Evolutionary conservation across 1,284 basidiomycete genomes (phyloP).

Genomic region (Tylopilus orsonianus): DNA sequence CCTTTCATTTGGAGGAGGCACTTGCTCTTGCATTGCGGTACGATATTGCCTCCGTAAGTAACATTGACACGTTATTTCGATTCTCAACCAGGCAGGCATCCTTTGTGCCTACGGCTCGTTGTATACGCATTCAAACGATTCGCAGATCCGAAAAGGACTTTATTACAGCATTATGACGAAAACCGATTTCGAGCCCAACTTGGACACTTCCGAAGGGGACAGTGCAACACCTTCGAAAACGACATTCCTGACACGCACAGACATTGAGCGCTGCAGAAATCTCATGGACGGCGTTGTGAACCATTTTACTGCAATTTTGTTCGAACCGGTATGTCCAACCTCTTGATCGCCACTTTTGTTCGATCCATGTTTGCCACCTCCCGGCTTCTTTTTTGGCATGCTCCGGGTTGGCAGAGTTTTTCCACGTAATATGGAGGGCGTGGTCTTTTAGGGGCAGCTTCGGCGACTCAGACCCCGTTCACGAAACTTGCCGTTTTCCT

Average conservation of each 20-base stretch:
- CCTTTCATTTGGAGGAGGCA: constrained; percentile 46
- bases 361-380: background rate
- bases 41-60: constrained; percentile 45
- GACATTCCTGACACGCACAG: constrained; percentile 21
- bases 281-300: constrained; percentile 54
- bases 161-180: constrained; percentile 60
- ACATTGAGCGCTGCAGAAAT: constrained; percentile 37
- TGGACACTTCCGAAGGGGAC: background rate
- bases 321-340: constrained; percentile 49
- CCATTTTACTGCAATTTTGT: constrained; percentile 68
- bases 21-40: constrained; percentile 48
- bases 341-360: background rate
- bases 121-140: background rate
- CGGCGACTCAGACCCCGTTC: background rate
- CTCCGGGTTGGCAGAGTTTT: background rate
- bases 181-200: constrained; percentile 48
- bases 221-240: background rate
- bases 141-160: constrained; percentile 58
- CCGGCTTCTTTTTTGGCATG: background rate
- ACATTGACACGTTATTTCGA: background rate
- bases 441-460: background rate
- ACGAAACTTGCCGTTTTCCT: background rate
- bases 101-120: background rate
- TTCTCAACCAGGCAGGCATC: background rate
- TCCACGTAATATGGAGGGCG: background rate